Evolutionary conservation across 305 asterid genomes (phyloP).

Genomic region (Ilex paraguariensis): DNA sequence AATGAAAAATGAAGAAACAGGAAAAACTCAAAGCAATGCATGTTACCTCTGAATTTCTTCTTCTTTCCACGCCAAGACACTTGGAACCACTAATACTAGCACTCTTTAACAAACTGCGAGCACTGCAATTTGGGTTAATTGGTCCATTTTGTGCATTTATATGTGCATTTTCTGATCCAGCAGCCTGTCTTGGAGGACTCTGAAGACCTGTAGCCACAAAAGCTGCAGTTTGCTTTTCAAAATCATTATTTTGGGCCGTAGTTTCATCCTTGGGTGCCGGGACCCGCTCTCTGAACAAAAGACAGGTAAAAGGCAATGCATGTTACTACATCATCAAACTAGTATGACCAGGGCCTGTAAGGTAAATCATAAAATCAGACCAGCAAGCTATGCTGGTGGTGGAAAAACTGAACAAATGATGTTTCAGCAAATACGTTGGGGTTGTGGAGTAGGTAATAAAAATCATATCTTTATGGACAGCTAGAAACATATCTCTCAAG

Average conservation of each 20-base stretch:
- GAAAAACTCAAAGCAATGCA: neutral
- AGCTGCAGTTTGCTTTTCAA: slow-evolving; percentile 54
- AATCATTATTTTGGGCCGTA: slow-evolving; percentile 33
- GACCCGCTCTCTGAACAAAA: slow-evolving; percentile 72
- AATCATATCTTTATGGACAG: no score
- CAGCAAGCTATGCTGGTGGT: neutral
- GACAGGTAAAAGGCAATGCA: neutral
- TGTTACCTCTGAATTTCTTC: slow-evolving; percentile 55
- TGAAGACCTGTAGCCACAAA: slow-evolving; percentile 61
- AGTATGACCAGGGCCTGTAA: neutral
- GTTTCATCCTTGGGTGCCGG: slow-evolving; percentile 67
- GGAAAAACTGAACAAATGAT: no score
- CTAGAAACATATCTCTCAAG: neutral
- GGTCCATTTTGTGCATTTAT: slow-evolving; percentile 34
- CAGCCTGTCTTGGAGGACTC: slow-evolving; percentile 50
- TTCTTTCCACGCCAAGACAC: slow-evolving; percentile 65
- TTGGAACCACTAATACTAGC: slow-evolving; percentile 94
- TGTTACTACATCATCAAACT: neutral
- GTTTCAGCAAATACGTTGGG: no score
- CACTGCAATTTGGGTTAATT: slow-evolving; percentile 40
- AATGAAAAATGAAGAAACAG: neutral
- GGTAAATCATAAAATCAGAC: neutral
- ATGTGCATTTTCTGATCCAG: slow-evolving; percentile 31
- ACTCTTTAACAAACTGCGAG: slow-evolving; percentile 95
- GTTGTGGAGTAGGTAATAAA: no score